Evolutionary conservation across 2,329 filamentous ascomycete species (phyloP), one percentile per base, ranked within the genome.

Genomic region (Atkinsonella texensis): DNA sequence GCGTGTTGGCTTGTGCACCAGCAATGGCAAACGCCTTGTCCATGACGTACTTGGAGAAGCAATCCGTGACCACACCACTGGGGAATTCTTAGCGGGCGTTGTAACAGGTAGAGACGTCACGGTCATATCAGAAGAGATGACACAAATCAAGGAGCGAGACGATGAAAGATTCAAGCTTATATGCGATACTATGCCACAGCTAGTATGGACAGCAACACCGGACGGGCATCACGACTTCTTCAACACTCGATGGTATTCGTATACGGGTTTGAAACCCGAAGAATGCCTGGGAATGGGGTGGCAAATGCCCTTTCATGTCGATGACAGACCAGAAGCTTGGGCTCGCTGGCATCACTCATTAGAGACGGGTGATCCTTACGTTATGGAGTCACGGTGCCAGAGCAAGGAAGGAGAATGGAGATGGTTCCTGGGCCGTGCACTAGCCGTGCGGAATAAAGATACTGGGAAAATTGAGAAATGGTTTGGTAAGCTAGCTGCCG

Each of bases 171-270:
- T 91, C 64, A 81, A 82, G 60, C 72, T 84, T 7, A 89, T 90
- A 47, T 87, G 84, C 56, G 86, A 90, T 56, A 84, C 77, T 18
- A 83, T 84, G 76, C 80, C 81, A 2, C 80, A 84, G 59, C 70
- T 84, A 66, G 81, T 90, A 5, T 91, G 86, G 85, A 89, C 84
- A 0, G 79, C 85, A 0, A 80, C 69, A 0, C 74, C 84, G 0
- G 77, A 84, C 15, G 86, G 87, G 0, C 58, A 70, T 28, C 75
- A 80, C 57, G 85, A 90, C 59, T 90, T 87, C 67, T 90, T 84
- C 65, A 87, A 85, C 53, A 77, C 80, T 46, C 72, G 83, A n/a
- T 91, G 86, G 84, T 87, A 87, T 60, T 76, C 80, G n/a, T 90
- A 87, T 59, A 90, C 87, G 0, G 84, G 87, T 0, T 66, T 89